phyloP scores from a whole-genome alignment of 257 asterid genomes.

The Vinca minor region DNA sequence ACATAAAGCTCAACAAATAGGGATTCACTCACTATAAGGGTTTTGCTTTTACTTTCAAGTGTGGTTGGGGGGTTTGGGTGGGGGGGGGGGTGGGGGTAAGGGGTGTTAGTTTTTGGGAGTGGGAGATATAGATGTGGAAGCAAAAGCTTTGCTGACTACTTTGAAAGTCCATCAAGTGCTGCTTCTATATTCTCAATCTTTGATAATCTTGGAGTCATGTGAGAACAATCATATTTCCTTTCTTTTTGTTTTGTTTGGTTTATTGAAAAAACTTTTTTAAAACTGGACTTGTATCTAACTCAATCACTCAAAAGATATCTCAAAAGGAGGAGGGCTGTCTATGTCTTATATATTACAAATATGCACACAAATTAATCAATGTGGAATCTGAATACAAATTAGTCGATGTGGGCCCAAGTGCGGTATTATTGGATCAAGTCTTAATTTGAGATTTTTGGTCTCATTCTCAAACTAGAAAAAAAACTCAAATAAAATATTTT shows the following conservation, averaged over 20 bases:
- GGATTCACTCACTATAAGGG: conserved; percentile 4
- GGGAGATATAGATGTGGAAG: neutral
- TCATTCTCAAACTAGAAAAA: too few species aligned
- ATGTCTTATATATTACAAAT: too few species aligned
- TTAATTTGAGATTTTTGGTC: too few species aligned
- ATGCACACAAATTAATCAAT: too few species aligned
- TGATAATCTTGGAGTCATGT: conserved; percentile 47
- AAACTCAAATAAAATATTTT: too few species aligned
- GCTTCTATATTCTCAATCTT: conserved; percentile 19
- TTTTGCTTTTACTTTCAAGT: neutral
- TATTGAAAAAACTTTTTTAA: conserved; percentile 15
- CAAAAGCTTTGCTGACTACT: conserved; percentile 5
- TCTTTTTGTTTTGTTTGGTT: conserved; percentile 36
- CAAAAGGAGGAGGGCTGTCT: too few species aligned
- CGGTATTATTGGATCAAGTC: too few species aligned
- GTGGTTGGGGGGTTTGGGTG: conserved; percentile 3
- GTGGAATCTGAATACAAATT: too few species aligned
- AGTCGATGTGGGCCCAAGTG: too few species aligned
- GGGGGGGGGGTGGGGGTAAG: neutral
- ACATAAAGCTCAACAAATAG: conserved; percentile 28
- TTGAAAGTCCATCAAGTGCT: conserved; percentile 15
- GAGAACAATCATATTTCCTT: conserved; percentile 74
- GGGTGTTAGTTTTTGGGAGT: neutral
- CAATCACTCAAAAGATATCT: too few species aligned
- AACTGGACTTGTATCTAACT: too few species aligned